Evolutionary conservation across 2,329 filamentous ascomycete species (phyloP), one percentile per base, ranked within the genome.

Genomic region (Trichoderma sp.): DNA sequence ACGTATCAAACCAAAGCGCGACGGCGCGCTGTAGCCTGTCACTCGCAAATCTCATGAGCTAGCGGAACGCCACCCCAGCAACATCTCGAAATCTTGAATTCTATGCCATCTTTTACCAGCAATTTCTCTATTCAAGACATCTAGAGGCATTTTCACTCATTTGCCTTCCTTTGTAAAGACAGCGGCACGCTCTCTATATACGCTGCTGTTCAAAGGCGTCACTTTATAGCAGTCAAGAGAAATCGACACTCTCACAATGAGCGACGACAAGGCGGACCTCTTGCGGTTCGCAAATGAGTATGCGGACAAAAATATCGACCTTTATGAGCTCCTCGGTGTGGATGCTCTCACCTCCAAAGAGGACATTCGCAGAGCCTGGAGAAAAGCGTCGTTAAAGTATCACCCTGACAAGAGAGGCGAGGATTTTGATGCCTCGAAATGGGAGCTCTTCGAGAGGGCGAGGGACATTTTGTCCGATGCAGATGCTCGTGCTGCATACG

Each of bases 361-460:
- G n/a, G 91, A 94, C 71, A 90, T 97, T 75, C 90, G 92, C 72
- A 89, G 91, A 73, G 93, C 93, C 55, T 97, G 95, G 84, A 89
- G 93, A 69, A 92, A 92, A 75, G 90, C 90, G 34, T 93, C 93
- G 4, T 84, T 97, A n/a, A 93, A 93, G 76, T 93, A 94, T 83
- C 95, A 98, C 79, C 95, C 95, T 1, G 95, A 98, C 85, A 97
- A 97, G 81, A 90, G 94, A 67, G 87, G 90, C 71, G 88, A 87
- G 64, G 82, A 85, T 46, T 93, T 91, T 74, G 93, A 96, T 73
- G 85, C 92, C 56, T 89, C 90, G 68, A 92, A 91, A 75, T 98
- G 96, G 83, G 92, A 97, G 79, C 84, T 91, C 1, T 89, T 97
- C 69, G 91, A 94, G 76, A 91, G 91, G 71, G 94, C 93, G n/a